phyloP scores from a whole-genome alignment of 345 rosid genomes.

The Eucalyptus sp. region DNA sequence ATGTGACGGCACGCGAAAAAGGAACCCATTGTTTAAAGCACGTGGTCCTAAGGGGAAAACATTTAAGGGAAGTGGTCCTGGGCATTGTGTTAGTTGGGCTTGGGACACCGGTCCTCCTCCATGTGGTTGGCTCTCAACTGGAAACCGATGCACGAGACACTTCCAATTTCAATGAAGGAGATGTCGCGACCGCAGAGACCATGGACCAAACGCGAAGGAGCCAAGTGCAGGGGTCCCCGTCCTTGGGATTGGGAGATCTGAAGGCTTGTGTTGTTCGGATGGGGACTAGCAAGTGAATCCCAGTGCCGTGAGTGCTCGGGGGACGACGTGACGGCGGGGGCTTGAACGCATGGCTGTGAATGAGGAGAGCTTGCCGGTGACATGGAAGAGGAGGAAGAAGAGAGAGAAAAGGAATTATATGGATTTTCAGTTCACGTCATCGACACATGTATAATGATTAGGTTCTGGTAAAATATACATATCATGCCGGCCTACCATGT shows the following conservation, averaged over 20 bases:
- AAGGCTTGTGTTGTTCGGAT: background rate
- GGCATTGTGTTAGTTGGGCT: background rate
- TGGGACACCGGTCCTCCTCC: background rate
- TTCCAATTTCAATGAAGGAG: background rate
- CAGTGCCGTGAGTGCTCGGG: background rate
- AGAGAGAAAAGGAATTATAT: background rate
- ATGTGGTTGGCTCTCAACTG: background rate
- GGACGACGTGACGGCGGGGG: background rate
- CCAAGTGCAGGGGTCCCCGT: background rate
- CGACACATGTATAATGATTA: background rate
- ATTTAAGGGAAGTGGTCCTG: background rate
- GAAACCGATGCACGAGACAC: background rate
- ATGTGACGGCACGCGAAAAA: background rate
- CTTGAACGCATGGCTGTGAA: background rate
- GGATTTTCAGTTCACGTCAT: background rate
- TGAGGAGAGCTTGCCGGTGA: background rate
- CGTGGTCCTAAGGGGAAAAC: background rate
- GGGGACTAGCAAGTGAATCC: background rate
- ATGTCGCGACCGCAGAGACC: background rate
- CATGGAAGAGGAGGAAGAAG: background rate
- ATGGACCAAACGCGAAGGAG: background rate
- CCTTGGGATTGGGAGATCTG: background rate
- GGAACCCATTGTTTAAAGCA: background rate
- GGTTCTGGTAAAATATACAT: rapidly evolving
- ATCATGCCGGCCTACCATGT: rapidly evolving